These are phyloP conservation scores for Fusarium clavum DNA, from an alignment of 2,329 filamentous ascomycete species.

Conservation along the genomic window DNA sequence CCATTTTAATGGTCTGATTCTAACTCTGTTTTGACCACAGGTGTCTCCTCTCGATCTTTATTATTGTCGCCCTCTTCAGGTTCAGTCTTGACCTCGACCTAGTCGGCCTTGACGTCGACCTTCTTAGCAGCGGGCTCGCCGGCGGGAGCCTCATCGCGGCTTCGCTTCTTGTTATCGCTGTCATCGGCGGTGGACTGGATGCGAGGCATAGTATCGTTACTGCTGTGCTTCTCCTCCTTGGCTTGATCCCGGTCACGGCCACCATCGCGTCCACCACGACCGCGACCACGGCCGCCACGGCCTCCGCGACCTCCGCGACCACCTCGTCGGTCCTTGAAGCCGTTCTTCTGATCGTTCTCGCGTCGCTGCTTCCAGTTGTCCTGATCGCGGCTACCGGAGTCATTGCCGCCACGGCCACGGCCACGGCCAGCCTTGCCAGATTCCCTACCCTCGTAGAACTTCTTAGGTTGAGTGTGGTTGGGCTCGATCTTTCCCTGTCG, in stretches of 20 bases:
- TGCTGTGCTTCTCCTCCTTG: conserved; percentile 46
- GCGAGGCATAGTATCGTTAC: conserved; percentile 49
- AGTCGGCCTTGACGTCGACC: conserved; percentile 64
- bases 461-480: conserved; percentile 56
- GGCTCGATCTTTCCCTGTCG: conserved; percentile 75
- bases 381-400: conserved; percentile 57
- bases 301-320: conserved; percentile 59
- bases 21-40: conserved; percentile 53
- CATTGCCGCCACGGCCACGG: conserved; percentile 51
- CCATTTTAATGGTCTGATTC: background rate
- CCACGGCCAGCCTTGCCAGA: conserved; percentile 55
- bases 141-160: conserved; percentile 61
- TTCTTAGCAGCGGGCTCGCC: conserved; percentile 70
- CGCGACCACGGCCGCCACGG: conserved; percentile 57
- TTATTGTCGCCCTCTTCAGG: background rate
- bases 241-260: conserved; percentile 54
- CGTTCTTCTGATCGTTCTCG: conserved; percentile 70
- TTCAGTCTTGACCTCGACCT: conserved; percentile 66
- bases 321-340: conserved; percentile 64
- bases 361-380: conserved; percentile 74
- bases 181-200: conserved; percentile 60
- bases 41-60: background rate
- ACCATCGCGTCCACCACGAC: conserved; percentile 55
- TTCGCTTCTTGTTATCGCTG: conserved; percentile 62
- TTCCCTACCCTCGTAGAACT: conserved; percentile 64